Evolutionary conservation across 768 basidiomycete genomes (phyloP), one percentile per base, ranked within the genome.

Genomic region (Termitomyces sp.): DNA sequence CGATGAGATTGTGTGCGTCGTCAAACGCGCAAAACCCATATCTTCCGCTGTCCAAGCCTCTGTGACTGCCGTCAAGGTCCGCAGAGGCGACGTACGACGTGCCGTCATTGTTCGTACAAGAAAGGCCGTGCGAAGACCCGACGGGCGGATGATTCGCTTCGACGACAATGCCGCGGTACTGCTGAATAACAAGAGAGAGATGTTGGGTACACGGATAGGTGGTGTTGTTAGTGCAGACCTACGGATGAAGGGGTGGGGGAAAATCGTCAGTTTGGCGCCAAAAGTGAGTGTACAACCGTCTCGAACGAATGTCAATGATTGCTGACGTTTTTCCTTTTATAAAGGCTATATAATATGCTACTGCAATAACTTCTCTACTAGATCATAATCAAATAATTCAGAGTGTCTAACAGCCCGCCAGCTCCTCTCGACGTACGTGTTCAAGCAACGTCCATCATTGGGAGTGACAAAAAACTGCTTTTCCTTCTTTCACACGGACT

Each of bases 81-180:
- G 93, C 26, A 82, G 87, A 56, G 96, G 96, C 22, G 96, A 98
- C 69, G 92, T 98, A 43, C 86, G 94, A n/a, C 84, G 94, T 63
- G 96, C 96, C 0, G 88, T 98, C 62, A 90, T 98, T 55, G 96
- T 98, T 9, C 86, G 96, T 36, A 94, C 93, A n/a, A 83, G 85
- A 65, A 96, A 97, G 72, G 71, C 85, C 24, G 88, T 93, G 5
- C 81, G 85, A 42, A 77, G 96, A 67, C 87, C 94, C 22, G 96
- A 98, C 72, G 96, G 96, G 14, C 82, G 92, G 29, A 78, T 83
- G 64, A 78, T 98, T 61, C 79, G 90, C 46, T 98, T 98, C 72
- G 96, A 98, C 73, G 96, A 98, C 79, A 98, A 98, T 66, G 96
- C 96, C 0, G 93, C 86, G 9, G 94, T 98, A 5, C 74, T 98